Evolutionary conservation across 257 asterid genomes (phyloP), one percentile per base, ranked within the genome.

Genomic region (Scutellaria galericulata): DNA sequence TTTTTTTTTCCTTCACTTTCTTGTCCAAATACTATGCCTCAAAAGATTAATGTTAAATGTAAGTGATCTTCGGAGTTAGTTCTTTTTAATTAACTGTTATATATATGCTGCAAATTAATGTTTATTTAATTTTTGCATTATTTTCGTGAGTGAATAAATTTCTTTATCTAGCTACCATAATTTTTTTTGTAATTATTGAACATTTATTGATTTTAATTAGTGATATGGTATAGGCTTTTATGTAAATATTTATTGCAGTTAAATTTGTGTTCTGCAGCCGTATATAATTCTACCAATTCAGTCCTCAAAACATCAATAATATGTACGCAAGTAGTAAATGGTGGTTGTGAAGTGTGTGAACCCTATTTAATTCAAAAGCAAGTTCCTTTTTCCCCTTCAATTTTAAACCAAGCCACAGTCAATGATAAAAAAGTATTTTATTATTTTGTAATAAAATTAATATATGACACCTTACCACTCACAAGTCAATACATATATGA

Each of bases 261-360:
- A 18, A 66, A 14, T 51, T 35, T 45, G 27, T 35, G 6, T 15
- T 31, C 52, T 45, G 15, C 66, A 41, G 47, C 37, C 14, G 9
- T 10, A 45, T 42, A 57, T 57, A 15, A 31, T 27, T 48, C 60
- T 13, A 62, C 63, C 39, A 31, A 48, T 51, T 14, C 48, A 13
- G 15, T 64, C 69, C 55, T 46, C 56, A 64, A 7, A 20, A 11
- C 7, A 50, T 24, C 50, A 27, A 13, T 31, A n/a, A 10, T 51
- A 31, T 31, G 55, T 22, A 40, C 20, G 7, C 50, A 48, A 12
- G 48, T 51, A 62, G 15, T 62, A 72, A 48, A 59, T 60, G 59
- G 62, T 46, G 42, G 76, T 61, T 46, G 52, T 47, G 50, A 70
- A 35, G 57, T 47, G 51, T 47, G 61, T 46, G 51, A 72, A 51